Evolutionary conservation across 805 yeast species (phyloP).

Genomic region (Wickerhamomyces bisporus): DNA sequence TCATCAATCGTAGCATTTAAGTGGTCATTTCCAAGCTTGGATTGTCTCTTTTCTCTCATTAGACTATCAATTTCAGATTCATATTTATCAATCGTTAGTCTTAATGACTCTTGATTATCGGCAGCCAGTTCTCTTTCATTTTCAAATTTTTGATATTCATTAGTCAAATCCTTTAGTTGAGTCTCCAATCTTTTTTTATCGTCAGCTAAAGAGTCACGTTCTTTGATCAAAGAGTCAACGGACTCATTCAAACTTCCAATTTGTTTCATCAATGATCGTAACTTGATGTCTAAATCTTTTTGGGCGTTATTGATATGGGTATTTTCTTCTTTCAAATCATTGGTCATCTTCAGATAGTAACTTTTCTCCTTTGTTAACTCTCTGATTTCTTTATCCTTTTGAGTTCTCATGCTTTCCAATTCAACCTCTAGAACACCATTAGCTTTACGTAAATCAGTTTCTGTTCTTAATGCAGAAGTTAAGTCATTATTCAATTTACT

Average conservation of each 20-base stretch:
- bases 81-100: constrained; percentile 21
- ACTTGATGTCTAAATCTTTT: constrained; percentile 40
- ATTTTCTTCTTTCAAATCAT: constrained; percentile 38
- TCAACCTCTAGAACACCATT: constrained; percentile 57
- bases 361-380: constrained; percentile 38
- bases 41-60: constrained; percentile 25
- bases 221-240: constrained; percentile 54
- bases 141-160: constrained; percentile 34
- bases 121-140: constrained; percentile 23
- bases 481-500: constrained; percentile 49
- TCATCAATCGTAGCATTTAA: constrained; percentile 26
- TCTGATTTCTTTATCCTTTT: constrained; percentile 28
- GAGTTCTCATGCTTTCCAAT: constrained; percentile 47
- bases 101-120: constrained; percentile 14
- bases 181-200: constrained; percentile 44
- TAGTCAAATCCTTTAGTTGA: constrained; percentile 36
- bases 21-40: constrained; percentile 19
- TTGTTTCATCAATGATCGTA: constrained; percentile 45
- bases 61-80: constrained; percentile 26
- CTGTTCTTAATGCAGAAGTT: constrained; percentile 51
- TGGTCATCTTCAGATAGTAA: constrained; percentile 35
- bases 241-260: constrained; percentile 51
- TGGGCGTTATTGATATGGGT: constrained; percentile 37
- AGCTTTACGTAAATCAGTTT: constrained; percentile 60
- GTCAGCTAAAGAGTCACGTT: constrained; percentile 54